Evolutionary conservation across 805 yeast genomes (phyloP).

Genomic region (Millerozyma miso): DNA sequence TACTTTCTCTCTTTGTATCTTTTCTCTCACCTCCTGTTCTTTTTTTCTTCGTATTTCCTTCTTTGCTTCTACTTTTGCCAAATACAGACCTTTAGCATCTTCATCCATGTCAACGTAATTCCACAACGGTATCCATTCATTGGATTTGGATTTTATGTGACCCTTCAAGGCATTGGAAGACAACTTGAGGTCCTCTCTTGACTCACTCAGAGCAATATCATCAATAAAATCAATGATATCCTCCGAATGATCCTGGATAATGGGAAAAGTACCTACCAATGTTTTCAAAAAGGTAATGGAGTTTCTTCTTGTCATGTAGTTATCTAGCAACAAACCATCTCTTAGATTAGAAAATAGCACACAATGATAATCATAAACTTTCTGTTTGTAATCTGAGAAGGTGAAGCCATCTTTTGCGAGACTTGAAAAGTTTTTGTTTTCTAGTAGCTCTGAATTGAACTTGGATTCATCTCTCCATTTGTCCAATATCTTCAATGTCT

Average conservation of each 20-base stretch:
- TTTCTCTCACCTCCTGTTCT: conserved; percentile 12
- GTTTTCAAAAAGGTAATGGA: conserved; percentile 73
- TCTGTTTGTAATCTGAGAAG: conserved; percentile 23
- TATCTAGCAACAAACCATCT: conserved; percentile 42
- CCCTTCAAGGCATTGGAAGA: conserved; percentile 73
- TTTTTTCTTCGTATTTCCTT: conserved; percentile 12
- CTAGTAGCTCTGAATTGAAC: conserved; percentile 17
- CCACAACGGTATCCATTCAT: conserved; percentile 48
- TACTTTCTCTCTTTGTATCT: conserved; percentile 8
- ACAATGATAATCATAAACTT: conserved; percentile 54
- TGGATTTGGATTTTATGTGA: conserved; percentile 52
- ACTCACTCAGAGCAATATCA: conserved; percentile 47
- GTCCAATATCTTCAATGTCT: conserved; percentile 46
- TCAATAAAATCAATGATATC: conserved; percentile 44
- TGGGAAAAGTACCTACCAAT: conserved; percentile 60
- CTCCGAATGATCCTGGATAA: conserved; percentile 63
- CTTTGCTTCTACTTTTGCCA: conserved; percentile 19
- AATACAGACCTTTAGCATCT: conserved; percentile 32
- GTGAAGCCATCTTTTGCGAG: not conserved
- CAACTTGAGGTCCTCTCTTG: conserved; percentile 74
- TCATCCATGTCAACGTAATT: conserved; percentile 52
- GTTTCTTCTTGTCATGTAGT: conserved; percentile 78
- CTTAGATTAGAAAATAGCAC: conserved; percentile 41
- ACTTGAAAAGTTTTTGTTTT: not conserved
- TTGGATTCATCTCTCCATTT: conserved; percentile 33